Base-by-base conservation (phyloP, 2,329 filamentous ascomycete genomes). In the Arthrobotrys entomopaga region DNA sequence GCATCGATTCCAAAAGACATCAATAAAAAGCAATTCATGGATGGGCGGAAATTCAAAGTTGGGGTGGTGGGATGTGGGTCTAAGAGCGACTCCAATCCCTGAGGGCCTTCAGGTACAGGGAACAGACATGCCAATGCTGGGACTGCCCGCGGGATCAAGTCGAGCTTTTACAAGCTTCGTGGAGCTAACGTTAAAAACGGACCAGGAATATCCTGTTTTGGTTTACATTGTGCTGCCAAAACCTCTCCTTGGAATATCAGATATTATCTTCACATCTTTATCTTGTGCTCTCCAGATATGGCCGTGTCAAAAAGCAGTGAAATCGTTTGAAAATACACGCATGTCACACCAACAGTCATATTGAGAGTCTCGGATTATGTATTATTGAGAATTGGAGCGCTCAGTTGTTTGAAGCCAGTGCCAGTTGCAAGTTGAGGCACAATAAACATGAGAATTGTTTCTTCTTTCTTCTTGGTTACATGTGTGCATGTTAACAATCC, bases 201-300 rank as follows among this genome's bases (percentile, higher is more conserved):
- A 58, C 61, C 61, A 73, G 69, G 61, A 65, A 60, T 40, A 73
- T 73, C 69, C 69, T 73, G 69, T 66, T 29, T 34, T 20, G 50
- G 42, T 56, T 49, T 43, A 56, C 61, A 34, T 34, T 34, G n/a
- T 34, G 29, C 6, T 1, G 29, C 10, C 29, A 60, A 60, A 52
- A 20, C 11, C 29, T 54, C 60, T 49, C 60, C 60, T 65, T 73
- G 56, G 69, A 34, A 61, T 54, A 61, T 54, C 40, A 56, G 40
- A 53, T 29, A 34, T 3, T 34, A 34, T 34, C 29, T 6, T 34
- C 29, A 34, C 29, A 34, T 34, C 6, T 34, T 34, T 34, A 34
- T 34, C 29, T 34, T 1, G 29, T 10, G 6, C 29, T 34, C 2
- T 7, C 29, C 29, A 34, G 29, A 5, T 20, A 20, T 16, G 1